Evolutionary conservation across 106 monocot species (phyloP).

Genomic region (Phalaenopsis aphrodite): DNA sequence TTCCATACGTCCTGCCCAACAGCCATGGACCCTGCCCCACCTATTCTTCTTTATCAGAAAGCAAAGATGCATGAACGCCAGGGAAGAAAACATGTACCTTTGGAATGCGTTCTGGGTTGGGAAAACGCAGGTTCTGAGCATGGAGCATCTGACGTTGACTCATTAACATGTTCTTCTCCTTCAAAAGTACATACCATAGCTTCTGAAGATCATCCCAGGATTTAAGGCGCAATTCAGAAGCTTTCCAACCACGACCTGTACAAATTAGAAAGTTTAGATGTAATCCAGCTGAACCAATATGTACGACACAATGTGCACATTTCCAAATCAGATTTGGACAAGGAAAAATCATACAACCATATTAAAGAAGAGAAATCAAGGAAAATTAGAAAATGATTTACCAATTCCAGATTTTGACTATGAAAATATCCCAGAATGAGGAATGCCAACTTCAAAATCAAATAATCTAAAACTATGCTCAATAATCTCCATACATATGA

Average conservation of each 20-base stretch:
- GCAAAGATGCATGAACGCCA: neutral
- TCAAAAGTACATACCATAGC: constrained; percentile 85
- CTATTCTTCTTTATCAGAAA: neutral
- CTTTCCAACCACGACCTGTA: constrained; percentile 90
- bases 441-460: too few relatives aligned
- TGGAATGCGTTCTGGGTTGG: constrained; percentile 81
- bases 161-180: constrained; percentile 98
- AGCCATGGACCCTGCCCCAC: neutral
- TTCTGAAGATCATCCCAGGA: constrained; percentile 98
- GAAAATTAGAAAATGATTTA: too few relatives aligned
- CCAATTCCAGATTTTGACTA: too few relatives aligned
- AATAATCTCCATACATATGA: too few relatives aligned
- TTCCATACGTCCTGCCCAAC: too few relatives aligned
- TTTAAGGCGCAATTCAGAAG: constrained; percentile 84
- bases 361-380: neutral
- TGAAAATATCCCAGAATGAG: too few relatives aligned
- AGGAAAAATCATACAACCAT: neutral
- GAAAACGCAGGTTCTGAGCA: constrained; percentile 72
- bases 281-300: neutral
- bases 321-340: neutral
- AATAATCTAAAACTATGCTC: too few relatives aligned
- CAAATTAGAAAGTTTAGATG: neutral
- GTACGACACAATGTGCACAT: neutral
- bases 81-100: constrained; percentile 40
- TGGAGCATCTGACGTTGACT: constrained; percentile 84